Conservation (phyloP, 164 flowering plant genomes). For the Tetrastigma voinierianum region DNA sequence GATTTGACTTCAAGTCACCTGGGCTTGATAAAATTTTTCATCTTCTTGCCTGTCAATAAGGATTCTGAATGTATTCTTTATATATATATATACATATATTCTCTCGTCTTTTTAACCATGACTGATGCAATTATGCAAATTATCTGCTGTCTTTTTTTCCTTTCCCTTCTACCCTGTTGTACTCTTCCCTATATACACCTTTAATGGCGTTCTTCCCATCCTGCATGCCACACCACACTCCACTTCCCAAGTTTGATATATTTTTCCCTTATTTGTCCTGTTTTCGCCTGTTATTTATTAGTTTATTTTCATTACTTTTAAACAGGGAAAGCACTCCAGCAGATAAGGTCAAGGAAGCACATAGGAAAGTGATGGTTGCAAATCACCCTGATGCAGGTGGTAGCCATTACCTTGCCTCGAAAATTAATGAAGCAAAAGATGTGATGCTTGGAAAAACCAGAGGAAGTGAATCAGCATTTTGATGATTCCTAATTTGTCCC, state of each 20-base stretch:
- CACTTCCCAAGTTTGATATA: neutral
- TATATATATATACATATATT: too few relatives aligned
- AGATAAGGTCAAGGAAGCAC: slow-evolving; percentile 85
- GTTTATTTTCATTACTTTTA: slow-evolving; percentile 1
- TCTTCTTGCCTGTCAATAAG: too few relatives aligned
- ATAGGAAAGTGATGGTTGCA: slow-evolving; percentile 83
- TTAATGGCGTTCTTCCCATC: neutral
- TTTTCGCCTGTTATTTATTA: neutral
- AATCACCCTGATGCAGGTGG: slow-evolving; percentile 96
- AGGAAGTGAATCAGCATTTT: slow-evolving; percentile 64
- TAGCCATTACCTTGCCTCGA: slow-evolving; percentile 81
- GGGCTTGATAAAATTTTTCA: too few relatives aligned
- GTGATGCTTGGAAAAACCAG: slow-evolving; percentile 67
- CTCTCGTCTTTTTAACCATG: too few relatives aligned
- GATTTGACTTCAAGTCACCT: too few relatives aligned
- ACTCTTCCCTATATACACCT: neutral
- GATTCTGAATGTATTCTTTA: too few relatives aligned
- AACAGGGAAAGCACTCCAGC: slow-evolving; percentile 57
- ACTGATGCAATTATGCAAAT: too few relatives aligned
- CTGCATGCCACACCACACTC: too few relatives aligned
- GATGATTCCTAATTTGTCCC: slow-evolving; percentile 14
- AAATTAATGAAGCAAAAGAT: slow-evolving; percentile 88
- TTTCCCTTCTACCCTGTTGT: neutral
- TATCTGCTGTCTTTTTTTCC: too few relatives aligned
- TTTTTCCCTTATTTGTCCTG: neutral